Evolutionary conservation across 202 grass and related monocot species (phyloP).

Genomic region (Sporobolus alterniflorus): DNA sequence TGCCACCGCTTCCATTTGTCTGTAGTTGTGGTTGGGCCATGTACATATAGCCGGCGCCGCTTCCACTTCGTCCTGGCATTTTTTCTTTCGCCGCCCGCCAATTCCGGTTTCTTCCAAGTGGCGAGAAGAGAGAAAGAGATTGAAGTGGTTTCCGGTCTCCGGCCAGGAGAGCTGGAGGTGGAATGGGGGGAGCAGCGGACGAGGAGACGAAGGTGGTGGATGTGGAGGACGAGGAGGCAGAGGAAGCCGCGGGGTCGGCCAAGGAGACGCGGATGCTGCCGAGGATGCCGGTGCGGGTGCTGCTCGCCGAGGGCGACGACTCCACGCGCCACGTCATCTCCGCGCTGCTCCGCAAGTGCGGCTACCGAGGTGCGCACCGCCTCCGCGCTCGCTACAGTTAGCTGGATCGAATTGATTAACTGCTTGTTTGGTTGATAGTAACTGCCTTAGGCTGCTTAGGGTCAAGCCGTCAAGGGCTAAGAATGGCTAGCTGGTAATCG

Average conservation of each 20-base stretch:
- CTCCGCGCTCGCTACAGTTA: not conserved
- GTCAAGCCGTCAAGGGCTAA: not conserved
- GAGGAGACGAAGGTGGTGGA: conserved; percentile 41
- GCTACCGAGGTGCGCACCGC: conserved; percentile 78
- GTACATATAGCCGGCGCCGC: not conserved
- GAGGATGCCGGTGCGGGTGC: conserved; percentile 85
- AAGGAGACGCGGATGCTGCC: conserved; percentile 72
- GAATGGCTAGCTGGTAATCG: not conserved
- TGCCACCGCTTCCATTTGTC: conserved; percentile 29
- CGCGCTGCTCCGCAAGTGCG: conserved; percentile 92
- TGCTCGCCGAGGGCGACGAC: conserved; percentile 95
- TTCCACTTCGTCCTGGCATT: conserved; percentile 18
- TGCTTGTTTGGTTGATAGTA: not conserved
- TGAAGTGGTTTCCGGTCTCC: not conserved
- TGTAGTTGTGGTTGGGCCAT: not conserved
- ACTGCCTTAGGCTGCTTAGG: not conserved
- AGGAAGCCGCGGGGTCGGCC: conserved; percentile 12
- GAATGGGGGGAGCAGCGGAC: conserved; percentile 6
- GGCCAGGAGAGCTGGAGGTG: not conserved
- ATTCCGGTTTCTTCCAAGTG: conserved; percentile 27
- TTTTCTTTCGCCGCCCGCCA: conserved; percentile 34
- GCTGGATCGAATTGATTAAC: not conserved
- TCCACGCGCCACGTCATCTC: conserved; percentile 97
- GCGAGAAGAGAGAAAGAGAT: not conserved
- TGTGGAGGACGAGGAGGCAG: conserved; percentile 33